Conservation (phyloP, 2,329 filamentous ascomycete genomes). For the Colletotrichum sp. region DNA sequence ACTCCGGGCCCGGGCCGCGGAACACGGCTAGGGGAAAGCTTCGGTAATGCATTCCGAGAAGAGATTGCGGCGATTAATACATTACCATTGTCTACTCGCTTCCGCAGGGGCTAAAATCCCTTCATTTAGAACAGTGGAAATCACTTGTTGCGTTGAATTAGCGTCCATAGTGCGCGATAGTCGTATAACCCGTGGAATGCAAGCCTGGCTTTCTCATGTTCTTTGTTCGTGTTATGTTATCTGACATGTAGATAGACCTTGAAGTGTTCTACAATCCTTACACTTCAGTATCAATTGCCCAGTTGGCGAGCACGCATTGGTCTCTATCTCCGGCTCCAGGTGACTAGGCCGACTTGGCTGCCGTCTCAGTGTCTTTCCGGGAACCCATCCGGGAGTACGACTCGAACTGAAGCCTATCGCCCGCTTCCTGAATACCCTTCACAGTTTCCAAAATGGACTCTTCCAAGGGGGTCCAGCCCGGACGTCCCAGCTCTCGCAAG, state of each 20-base stretch:
- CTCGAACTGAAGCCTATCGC: background rate
- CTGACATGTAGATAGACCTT: background rate
- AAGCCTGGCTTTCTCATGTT: background rate
- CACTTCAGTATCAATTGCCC: too few species aligned
- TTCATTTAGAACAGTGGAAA: background rate
- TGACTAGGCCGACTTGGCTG: background rate
- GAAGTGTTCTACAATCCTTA: too few species aligned
- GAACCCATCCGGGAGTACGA: background rate
- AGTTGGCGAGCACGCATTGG: too few species aligned
- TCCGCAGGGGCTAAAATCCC: accelerated
- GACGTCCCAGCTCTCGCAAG: background rate
- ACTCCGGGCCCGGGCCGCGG: background rate
- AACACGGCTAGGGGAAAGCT: background rate
- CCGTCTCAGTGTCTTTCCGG: background rate
- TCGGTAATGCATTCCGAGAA: background rate
- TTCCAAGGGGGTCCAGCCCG: background rate
- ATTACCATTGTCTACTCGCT: background rate
- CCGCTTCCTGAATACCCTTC: background rate
- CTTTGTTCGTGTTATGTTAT: background rate
- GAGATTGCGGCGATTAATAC: background rate
- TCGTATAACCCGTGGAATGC: background rate
- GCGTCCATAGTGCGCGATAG: background rate
- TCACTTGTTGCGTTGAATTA: background rate
- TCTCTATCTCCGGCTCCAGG: background rate
- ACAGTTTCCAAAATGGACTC: background rate